Evolutionary conservation across 2,329 filamentous ascomycete species (phyloP).

Genomic region (Aspergillus persii): DNA sequence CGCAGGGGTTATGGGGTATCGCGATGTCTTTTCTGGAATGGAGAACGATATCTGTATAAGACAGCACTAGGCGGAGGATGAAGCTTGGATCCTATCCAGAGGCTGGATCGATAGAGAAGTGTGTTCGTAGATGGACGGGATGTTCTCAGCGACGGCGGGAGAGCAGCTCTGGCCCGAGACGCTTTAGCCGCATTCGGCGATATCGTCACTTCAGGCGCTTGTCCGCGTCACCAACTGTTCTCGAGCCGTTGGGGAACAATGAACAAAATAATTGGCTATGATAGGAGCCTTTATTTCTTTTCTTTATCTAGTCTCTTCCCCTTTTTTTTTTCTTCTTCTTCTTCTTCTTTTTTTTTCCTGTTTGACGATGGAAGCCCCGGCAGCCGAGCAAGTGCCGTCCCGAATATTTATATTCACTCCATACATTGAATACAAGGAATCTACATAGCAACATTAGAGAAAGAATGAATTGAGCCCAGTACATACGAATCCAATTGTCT

Average conservation of each 20-base stretch:
- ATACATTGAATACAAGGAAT: too few relatives aligned
- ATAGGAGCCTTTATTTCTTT: too few relatives aligned
- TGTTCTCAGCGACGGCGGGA: constrained; percentile 4
- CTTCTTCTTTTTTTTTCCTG: too few relatives aligned
- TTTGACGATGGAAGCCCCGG: too few relatives aligned
- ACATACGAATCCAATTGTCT: constrained; percentile 2
- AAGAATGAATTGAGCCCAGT: too few relatives aligned
- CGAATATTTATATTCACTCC: too few relatives aligned
- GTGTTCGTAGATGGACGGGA: neutral
- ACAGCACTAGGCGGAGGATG: neutral
- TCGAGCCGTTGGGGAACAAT: neutral
- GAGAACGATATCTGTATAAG: neutral
- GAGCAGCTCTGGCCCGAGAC: constrained; percentile 3
- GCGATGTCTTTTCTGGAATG: neutral
- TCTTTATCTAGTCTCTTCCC: too few relatives aligned
- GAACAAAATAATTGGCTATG: neutral
- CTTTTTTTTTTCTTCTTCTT: too few relatives aligned
- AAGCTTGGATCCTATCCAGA: neutral
- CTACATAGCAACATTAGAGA: too few relatives aligned
- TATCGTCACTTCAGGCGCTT: neutral
- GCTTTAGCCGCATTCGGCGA: constrained; percentile 17
- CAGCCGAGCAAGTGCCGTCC: too few relatives aligned
- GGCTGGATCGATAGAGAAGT: neutral
- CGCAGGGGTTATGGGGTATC: neutral
- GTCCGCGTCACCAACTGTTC: neutral